phyloP scores from a whole-genome alignment of 176 grass and related monocot genomes.

The Phoenix roebelenii region DNA sequence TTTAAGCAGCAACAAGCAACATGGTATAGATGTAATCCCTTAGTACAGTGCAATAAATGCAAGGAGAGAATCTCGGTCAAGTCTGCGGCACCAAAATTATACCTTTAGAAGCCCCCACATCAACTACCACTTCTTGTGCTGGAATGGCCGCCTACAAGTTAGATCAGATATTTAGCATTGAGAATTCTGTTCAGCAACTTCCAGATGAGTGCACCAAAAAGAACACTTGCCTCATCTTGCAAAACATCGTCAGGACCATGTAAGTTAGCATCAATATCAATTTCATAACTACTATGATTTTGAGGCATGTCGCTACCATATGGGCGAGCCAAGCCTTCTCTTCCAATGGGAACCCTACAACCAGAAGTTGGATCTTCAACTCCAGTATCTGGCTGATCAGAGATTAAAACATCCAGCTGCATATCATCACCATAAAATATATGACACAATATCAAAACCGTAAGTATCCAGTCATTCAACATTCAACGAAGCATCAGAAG shows the following conservation, averaged over 20 bases:
- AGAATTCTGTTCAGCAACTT: not conserved
- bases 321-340: constrained; percentile 11
- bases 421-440: constrained; percentile 32
- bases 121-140: constrained; percentile 27
- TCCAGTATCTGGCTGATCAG: constrained; percentile 10
- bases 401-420: constrained; percentile 13
- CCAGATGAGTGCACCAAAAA: too few relatives aligned
- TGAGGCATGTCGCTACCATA: constrained; percentile 6
- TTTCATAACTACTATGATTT: not conserved
- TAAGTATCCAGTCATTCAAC: constrained; percentile 1
- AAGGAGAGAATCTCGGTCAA: too few relatives aligned
- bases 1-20: too few relatives aligned
- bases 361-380: constrained; percentile 18
- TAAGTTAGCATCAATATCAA: constrained; percentile 2
- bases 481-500: constrained; percentile 13
- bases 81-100: not conserved
- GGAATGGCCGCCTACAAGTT: constrained; percentile 19
- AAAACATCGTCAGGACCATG: constrained; percentile 19
- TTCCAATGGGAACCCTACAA: constrained; percentile 18
- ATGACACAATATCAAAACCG: constrained; percentile 10
- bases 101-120: constrained; percentile 27
- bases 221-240: constrained; percentile 29
- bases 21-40: too few relatives aligned
- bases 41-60: too few relatives aligned
- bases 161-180: constrained; percentile 14